These are phyloP conservation scores for Capsicum rhomboideum DNA, from an alignment of 257 asterid genomes.

Conservation along the genomic window DNA sequence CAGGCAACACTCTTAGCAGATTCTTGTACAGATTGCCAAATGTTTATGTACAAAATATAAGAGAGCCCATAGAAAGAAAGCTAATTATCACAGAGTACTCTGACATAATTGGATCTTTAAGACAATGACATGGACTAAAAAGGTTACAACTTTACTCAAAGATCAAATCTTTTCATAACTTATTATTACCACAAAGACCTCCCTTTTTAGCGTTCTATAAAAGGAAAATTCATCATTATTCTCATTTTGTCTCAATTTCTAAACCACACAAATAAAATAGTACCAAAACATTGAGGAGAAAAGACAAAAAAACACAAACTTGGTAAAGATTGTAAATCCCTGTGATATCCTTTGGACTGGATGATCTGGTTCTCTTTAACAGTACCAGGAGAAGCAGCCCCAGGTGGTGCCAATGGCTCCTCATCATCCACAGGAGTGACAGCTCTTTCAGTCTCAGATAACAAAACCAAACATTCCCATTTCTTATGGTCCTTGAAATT, in stretches of 20 bases:
- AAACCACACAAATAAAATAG: background rate
- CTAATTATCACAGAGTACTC: background rate
- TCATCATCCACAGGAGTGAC: slow-evolving; percentile 50
- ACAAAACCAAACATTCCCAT: slow-evolving; percentile 35
- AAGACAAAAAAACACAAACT: slow-evolving; percentile 40
- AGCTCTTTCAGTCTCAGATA: slow-evolving; percentile 33
- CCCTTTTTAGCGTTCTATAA: background rate
- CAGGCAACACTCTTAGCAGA: background rate
- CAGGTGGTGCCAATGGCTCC: slow-evolving; percentile 36
- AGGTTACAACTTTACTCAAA: background rate
- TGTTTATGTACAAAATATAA: background rate
- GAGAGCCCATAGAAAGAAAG: background rate
- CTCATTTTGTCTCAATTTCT: background rate
- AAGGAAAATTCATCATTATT: background rate
- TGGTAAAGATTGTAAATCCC: slow-evolving; percentile 69
- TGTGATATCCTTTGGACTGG: slow-evolving; percentile 39
- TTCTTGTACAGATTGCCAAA: background rate
- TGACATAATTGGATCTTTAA: background rate
- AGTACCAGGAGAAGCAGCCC: slow-evolving; percentile 7
- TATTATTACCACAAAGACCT: background rate
- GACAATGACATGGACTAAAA: background rate
- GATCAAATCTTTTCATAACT: background rate
- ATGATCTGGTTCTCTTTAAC: slow-evolving; percentile 25
- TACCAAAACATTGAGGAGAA: background rate
- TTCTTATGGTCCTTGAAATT: slow-evolving; percentile 37